phyloP scores from a whole-genome alignment of 2,329 filamentous ascomycete genomes.

The Alternaria sp. region DNA sequence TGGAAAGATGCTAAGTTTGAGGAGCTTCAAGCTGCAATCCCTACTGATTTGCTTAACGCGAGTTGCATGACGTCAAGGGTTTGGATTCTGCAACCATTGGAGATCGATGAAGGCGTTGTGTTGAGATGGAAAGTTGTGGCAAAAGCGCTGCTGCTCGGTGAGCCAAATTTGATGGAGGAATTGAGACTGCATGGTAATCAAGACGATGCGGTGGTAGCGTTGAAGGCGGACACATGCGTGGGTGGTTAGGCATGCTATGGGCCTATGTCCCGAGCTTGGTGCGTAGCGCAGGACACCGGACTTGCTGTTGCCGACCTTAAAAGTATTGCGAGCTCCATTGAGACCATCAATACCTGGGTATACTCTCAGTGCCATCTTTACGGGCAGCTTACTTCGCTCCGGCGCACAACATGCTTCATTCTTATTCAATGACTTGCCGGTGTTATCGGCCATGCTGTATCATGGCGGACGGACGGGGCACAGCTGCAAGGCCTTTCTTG shows the following conservation, averaged over 20 bases:
- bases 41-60: conserved; percentile 11
- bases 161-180: conserved; percentile 14
- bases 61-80: conserved; percentile 14
- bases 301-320: neutral
- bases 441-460: neutral
- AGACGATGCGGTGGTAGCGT: conserved; percentile 1
- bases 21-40: conserved; percentile 14
- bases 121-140: conserved; percentile 17
- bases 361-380: neutral
- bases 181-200: neutral
- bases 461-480: neutral
- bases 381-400: neutral
- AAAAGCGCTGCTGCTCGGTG: conserved; percentile 21
- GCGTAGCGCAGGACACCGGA: neutral
- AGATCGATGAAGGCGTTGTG: neutral
- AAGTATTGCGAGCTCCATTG: neutral
- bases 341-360: neutral
- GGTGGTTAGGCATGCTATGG: neutral
- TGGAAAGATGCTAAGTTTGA: conserved; percentile 2
- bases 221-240: neutral
- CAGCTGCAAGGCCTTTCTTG: neutral
- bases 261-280: neutral
- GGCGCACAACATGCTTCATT: neutral
- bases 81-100: conserved; percentile 17
- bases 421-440: neutral